A percentile compares a stretch with the other conserved stretches of the same genome.
Conservation (phyloP, 495 filamentous ascomycete species). For the Pseudoneurospora amorphoporcata region DNA sequence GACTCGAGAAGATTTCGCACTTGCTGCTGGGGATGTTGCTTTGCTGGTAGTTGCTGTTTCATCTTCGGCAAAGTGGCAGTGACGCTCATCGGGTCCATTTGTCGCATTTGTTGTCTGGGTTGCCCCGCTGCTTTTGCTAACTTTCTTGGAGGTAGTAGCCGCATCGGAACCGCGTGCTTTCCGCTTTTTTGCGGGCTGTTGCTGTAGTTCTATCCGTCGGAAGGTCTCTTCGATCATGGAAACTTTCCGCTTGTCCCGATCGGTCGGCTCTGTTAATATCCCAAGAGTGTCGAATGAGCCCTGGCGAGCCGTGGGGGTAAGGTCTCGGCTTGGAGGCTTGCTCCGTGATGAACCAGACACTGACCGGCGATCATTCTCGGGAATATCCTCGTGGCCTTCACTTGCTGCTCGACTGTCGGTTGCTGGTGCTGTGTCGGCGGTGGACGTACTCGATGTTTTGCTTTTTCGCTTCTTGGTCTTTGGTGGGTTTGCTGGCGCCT, state of each 20-base stretch:
- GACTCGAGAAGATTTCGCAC: slow-evolving; percentile 25
- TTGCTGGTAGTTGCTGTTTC: slow-evolving; percentile 37
- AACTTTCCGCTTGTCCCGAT: slow-evolving; percentile 79
- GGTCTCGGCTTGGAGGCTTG: slow-evolving; percentile 70
- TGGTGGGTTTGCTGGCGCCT: slow-evolving; percentile 38
- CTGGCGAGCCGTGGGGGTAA: slow-evolving; percentile 54
- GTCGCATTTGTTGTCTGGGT: slow-evolving; percentile 23
- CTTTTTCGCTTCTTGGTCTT: slow-evolving; percentile 52
- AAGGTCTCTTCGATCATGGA: slow-evolving; percentile 72
- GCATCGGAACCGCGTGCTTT: slow-evolving; percentile 49
- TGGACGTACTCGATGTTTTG: slow-evolving; percentile 48
- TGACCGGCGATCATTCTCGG: slow-evolving; percentile 51
- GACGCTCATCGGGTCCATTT: slow-evolving; percentile 26
- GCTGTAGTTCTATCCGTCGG: slow-evolving; percentile 52
- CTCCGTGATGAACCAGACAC: slow-evolving; percentile 64
- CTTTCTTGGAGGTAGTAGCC: slow-evolving; percentile 30
- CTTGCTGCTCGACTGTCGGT: slow-evolving; percentile 74
- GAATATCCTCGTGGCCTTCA: slow-evolving; percentile 53
- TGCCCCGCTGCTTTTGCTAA: slow-evolving; percentile 23
- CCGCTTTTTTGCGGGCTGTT: slow-evolving; percentile 38
- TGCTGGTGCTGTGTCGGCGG: slow-evolving; percentile 55
- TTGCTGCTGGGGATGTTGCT: slow-evolving; percentile 38
- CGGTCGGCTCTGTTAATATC: slow-evolving; percentile 58
- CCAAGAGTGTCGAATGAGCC: slow-evolving; percentile 40
- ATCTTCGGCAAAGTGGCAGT: slow-evolving; percentile 40